These are phyloP conservation scores for Thielaviopsis punctulata DNA, from an alignment of 2,329 filamentous ascomycete species.

Conservation along the genomic window DNA sequence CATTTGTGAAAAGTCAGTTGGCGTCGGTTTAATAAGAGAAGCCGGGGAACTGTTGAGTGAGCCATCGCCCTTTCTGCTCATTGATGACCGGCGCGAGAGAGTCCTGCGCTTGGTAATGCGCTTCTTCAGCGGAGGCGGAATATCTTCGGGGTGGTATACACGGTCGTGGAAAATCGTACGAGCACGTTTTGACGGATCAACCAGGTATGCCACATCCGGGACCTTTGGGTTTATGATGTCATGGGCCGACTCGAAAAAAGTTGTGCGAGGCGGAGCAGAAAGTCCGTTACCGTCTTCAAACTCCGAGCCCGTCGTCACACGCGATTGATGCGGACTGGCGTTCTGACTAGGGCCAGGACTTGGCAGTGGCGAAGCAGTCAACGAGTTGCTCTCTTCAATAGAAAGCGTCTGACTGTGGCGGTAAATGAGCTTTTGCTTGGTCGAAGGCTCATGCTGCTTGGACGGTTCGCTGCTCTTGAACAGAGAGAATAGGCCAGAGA, in stretches of 20 bases:
- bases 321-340: slow-evolving; percentile 17
- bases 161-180: slow-evolving; percentile 94
- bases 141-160: slow-evolving; percentile 84
- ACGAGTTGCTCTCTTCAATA: neutral
- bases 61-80: slow-evolving; percentile 13
- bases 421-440: slow-evolving; percentile 54
- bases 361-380: neutral
- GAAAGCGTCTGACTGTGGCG: slow-evolving; percentile 60
- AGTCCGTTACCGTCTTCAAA: slow-evolving; percentile 27
- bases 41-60: slow-evolving; percentile 17
- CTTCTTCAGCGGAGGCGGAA: slow-evolving; percentile 60
- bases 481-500: slow-evolving; percentile 52
- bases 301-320: slow-evolving; percentile 34
- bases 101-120: slow-evolving; percentile 22
- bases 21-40: slow-evolving; percentile 12
- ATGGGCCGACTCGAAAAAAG: slow-evolving; percentile 85
- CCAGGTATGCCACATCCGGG: slow-evolving; percentile 62
- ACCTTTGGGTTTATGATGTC: slow-evolving; percentile 83
- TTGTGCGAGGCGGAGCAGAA: slow-evolving; percentile 69
- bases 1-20: neutral
- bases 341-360: slow-evolving; percentile 11
- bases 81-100: slow-evolving; percentile 14
- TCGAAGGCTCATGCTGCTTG: slow-evolving; percentile 31
- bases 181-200: slow-evolving; percentile 65
- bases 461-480: slow-evolving; percentile 44